phyloP scores from a whole-genome alignment of 2,329 filamentous ascomycete genomes.

The Aspergillus sp. region DNA sequence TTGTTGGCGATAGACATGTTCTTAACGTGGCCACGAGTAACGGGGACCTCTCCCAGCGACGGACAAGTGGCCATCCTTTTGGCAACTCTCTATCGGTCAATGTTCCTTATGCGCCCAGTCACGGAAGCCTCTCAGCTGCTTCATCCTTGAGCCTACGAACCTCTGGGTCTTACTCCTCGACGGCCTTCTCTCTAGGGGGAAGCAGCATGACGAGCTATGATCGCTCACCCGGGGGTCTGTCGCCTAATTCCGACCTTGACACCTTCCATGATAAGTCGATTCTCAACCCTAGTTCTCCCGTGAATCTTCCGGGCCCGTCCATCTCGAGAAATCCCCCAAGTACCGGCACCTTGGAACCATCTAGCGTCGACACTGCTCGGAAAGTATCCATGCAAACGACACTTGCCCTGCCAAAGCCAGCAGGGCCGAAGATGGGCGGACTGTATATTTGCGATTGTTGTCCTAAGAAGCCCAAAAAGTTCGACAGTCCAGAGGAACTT shows the following conservation, averaged over 20 bases:
- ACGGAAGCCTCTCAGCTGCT: slow-evolving; percentile 65
- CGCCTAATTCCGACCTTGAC: slow-evolving; percentile 59
- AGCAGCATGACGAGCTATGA: slow-evolving; percentile 68
- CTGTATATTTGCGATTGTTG: slow-evolving; percentile 86
- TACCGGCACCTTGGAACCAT: slow-evolving; percentile 41
- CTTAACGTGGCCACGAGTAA: slow-evolving; percentile 43
- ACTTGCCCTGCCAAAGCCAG: slow-evolving; percentile 35
- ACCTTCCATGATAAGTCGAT: slow-evolving; percentile 55
- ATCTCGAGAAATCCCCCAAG: slow-evolving; percentile 39
- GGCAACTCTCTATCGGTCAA: slow-evolving; percentile 57
- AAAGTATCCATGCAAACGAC: slow-evolving; percentile 51
- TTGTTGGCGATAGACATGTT: slow-evolving; percentile 36
- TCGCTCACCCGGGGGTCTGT: slow-evolving; percentile 62
- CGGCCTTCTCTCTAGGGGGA: slow-evolving; percentile 58
- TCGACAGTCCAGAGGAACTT: slow-evolving; percentile 79
- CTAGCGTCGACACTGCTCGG: slow-evolving; percentile 41
- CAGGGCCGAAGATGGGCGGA: slow-evolving; percentile 54
- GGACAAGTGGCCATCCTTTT: slow-evolving; percentile 56
- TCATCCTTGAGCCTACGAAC: slow-evolving; percentile 63
- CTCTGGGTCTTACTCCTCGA: slow-evolving; percentile 62
- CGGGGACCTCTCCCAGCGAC: slow-evolving; percentile 57
- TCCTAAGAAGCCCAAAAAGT: slow-evolving; percentile 95
- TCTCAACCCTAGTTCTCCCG: slow-evolving; percentile 49
- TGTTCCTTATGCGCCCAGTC: slow-evolving; percentile 56
- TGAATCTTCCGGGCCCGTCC: slow-evolving; percentile 41